phyloP scores from a whole-genome alignment of 768 basidiomycete species.

The Tricholoma hemisulphureum region DNA sequence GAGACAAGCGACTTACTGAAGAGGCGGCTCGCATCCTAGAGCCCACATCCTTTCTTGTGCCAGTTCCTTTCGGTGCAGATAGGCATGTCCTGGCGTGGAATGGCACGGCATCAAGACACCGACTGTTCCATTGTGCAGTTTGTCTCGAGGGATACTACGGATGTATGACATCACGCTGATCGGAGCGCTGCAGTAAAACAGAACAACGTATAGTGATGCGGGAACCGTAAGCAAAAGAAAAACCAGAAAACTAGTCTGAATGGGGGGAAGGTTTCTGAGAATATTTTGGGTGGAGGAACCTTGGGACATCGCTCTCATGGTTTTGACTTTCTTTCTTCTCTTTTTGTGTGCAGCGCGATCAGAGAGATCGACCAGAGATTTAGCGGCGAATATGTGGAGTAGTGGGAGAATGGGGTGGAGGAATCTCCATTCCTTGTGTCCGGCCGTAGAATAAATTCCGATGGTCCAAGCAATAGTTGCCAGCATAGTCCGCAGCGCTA shows the following conservation, averaged over 20 bases:
- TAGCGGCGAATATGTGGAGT: conserved; percentile 75
- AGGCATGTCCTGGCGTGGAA: conserved; percentile 89
- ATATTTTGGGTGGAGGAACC: neutral
- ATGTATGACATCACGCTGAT: conserved; percentile 73
- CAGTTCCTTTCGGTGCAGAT: conserved; percentile 72
- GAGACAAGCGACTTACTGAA: conserved; percentile 53
- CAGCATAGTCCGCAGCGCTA: conserved; percentile 43
- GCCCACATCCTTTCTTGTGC: conserved; percentile 70
- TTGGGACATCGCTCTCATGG: neutral
- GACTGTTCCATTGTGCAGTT: conserved; percentile 47
- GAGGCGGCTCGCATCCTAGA: conserved; percentile 89
- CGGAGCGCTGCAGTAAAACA: conserved; percentile 79
- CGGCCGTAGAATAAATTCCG: conserved; percentile 69
- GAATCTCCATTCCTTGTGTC: conserved; percentile 99
- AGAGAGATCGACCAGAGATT: conserved; percentile 58
- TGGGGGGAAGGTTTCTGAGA: conserved; percentile 24
- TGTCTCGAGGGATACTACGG: conserved; percentile 46
- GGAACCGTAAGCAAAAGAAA: conserved; percentile 58
- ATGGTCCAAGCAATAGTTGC: conserved; percentile 60
- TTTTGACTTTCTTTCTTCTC: conserved; percentile 3
- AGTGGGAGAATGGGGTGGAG: conserved; percentile 88
- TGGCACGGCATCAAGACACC: conserved; percentile 96
- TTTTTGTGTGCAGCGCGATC: conserved; percentile 1
- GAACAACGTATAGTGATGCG: conserved; percentile 63
- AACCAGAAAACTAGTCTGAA: conserved; percentile 34